A percentile compares a stretch with the other conserved stretches of the same genome.
These are phyloP conservation scores for Suaeda aralocaspica DNA, from an alignment of 148 eudicot genomes.

Conservation along the genomic window DNA sequence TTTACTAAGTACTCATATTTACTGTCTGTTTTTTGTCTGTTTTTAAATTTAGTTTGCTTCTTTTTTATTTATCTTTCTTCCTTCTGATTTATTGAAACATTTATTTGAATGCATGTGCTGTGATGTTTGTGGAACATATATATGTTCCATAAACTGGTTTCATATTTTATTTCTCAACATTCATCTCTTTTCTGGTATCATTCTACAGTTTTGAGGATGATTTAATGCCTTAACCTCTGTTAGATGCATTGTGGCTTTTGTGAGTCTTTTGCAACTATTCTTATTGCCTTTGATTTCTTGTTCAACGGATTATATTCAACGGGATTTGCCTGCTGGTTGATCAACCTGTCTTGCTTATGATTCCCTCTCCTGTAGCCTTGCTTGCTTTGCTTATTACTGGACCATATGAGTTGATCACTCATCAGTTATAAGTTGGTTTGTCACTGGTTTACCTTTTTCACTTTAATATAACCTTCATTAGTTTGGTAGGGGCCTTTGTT, in stretches of 20 bases:
- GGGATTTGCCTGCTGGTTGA: neutral
- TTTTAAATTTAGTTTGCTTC: too few relatives aligned
- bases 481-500: neutral
- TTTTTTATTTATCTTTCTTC: too few relatives aligned
- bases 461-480: neutral
- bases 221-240: neutral
- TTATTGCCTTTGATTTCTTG: neutral
- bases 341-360: neutral
- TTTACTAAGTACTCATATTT: conserved; percentile 82
- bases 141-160: neutral
- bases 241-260: neutral
- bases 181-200: neutral
- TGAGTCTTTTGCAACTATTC: neutral
- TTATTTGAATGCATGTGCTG: neutral
- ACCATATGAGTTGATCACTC: neutral
- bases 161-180: neutral
- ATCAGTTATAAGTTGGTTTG: too few relatives aligned
- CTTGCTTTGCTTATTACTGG: neutral
- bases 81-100: too few relatives aligned
- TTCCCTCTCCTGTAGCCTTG: neutral
- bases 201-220: neutral
- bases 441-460: too few relatives aligned
- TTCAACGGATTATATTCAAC: neutral
- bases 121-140: conserved; percentile 1
- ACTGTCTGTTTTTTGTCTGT: conserved; percentile 7